Evolutionary conservation across 208 protist genomes (phyloP), one percentile per base, ranked within the genome.

Genomic region (Leishmania tarentolae): DNA sequence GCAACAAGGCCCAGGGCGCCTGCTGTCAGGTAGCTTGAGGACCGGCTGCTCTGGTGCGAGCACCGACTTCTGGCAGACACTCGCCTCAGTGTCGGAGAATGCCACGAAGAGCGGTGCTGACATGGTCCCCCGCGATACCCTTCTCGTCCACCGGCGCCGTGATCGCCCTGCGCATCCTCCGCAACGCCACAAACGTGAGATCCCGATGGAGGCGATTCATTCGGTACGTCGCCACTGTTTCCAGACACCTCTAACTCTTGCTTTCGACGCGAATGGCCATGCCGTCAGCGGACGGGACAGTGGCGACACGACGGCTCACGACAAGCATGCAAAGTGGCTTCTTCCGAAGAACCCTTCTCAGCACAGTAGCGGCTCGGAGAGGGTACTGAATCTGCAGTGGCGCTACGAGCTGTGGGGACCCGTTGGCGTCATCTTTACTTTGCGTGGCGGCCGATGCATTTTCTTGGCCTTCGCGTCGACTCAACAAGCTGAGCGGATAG

Each of bases 341-440:
- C 17, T 35, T 42, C 21, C 53, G 37, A 35, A n/a, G 56, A 8
- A 13, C 35, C 74, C 35, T 7, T 37, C 28, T 50, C 56, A n/a
- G n/a, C 56, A 40, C 74, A 13, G 52, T 63, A 6, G 7, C 72
- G 31, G 47, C 35, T 13, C 8, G 46, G 50, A 42, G 19, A 61
- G 28, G 19, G 15, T 1, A 31, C 17, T 31, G 17, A 37, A 35
- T 73, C 71, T 85, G 52, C 69, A 76, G 42, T 90, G 87, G 87
- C 72, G 72, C 28, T 90, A 86, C 69, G 82, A 82, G 24, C 77
- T 91, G 72, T 91, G 85, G 84, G 87, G 87, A 0, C 85, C 87
- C 17, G 83, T 88, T 0, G 87, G 87, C 31, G 44, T 91, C 42
- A 70, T 86, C 4, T 76, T 91, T 24, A 79, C 74, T 21, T 78